Conservation (phyloP, 1,284 basidiomycete genomes). For the Leccinum huronense region DNA sequence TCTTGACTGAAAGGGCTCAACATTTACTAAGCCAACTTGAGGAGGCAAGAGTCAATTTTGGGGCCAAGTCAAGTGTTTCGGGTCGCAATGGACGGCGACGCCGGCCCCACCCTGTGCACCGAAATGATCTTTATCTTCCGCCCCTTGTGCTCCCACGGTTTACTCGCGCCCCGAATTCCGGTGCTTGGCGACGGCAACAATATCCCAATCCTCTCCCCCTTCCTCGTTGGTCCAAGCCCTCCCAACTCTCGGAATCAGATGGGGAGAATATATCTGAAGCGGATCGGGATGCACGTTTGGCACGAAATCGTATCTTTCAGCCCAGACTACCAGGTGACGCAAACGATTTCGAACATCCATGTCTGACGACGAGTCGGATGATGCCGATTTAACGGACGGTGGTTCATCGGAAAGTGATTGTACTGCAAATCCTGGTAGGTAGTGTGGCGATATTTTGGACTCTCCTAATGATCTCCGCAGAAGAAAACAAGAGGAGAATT, state of each 20-base stretch:
- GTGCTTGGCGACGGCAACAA: slow-evolving; percentile 11
- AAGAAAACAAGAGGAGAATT: slow-evolving; percentile 13
- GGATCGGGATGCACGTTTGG: slow-evolving; percentile 64
- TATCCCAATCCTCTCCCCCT: slow-evolving; percentile 8
- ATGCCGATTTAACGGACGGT: slow-evolving; percentile 60
- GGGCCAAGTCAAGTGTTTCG: background rate
- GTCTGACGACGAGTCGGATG: slow-evolving; percentile 75
- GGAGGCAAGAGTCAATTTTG: slow-evolving; percentile 20
- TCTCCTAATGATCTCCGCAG: slow-evolving; percentile 21
- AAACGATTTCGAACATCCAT: slow-evolving; percentile 51
- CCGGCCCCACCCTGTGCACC: slow-evolving; percentile 36
- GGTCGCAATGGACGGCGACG: slow-evolving; percentile 7
- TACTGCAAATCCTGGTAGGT: slow-evolving; percentile 41
- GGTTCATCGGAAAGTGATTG: slow-evolving; percentile 55
- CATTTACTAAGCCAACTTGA: slow-evolving; percentile 48
- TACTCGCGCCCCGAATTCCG: slow-evolving; percentile 5
- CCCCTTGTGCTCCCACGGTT: slow-evolving; percentile 46
- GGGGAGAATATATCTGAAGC: slow-evolving; percentile 57
- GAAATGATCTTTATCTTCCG: slow-evolving; percentile 56
- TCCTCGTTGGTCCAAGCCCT: slow-evolving; percentile 29
- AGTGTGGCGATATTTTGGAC: background rate
- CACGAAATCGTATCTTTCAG: slow-evolving; percentile 55
- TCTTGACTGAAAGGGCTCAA: slow-evolving; percentile 60
- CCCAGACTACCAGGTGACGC: slow-evolving; percentile 25
- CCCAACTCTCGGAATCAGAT: slow-evolving; percentile 62